A percentile compares a stretch with the other conserved stretches of the same genome.
phyloP scores from a whole-genome alignment of 306 rosid genomes.

The Acmispon strigosus region DNA sequence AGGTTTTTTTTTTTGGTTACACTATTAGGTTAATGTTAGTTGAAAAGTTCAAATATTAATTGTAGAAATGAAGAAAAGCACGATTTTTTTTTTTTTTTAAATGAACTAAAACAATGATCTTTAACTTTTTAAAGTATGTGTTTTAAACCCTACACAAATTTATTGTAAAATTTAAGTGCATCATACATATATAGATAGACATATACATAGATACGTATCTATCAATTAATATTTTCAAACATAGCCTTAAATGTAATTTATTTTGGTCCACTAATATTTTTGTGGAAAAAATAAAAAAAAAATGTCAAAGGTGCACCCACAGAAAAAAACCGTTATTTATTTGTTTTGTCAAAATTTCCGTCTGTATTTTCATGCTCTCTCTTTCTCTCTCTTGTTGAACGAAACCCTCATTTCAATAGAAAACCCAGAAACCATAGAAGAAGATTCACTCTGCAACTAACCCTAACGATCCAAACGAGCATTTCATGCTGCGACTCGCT shows the following conservation, averaged over 20 bases:
- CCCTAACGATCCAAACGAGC: slow-evolving; percentile 30
- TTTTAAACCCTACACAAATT: too few relatives aligned
- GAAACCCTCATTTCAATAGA: slow-evolving; percentile 29
- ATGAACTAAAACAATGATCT: too few relatives aligned
- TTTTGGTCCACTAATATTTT: background rate
- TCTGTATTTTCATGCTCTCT: background rate
- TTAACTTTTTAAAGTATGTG: too few relatives aligned
- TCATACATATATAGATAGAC: too few relatives aligned
- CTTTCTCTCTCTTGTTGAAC: background rate
- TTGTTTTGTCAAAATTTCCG: background rate
- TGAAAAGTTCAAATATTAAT: too few relatives aligned
- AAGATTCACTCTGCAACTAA: slow-evolving; percentile 11
- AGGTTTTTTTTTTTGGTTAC: too few relatives aligned
- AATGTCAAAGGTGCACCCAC: background rate
- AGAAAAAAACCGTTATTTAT: background rate
- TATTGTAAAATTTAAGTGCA: too few relatives aligned
- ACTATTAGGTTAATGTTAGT: too few relatives aligned
- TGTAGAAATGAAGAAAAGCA: too few relatives aligned
- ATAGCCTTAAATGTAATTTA: background rate
- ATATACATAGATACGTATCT: too few relatives aligned
- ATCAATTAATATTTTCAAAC: too few relatives aligned
- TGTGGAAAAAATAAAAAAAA: background rate
- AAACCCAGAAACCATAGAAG: background rate
- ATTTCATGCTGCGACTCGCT: slow-evolving; percentile 24
- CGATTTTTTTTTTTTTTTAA: too few relatives aligned